Evolutionary conservation across 1,139 yeast species (phyloP), one percentile per base, ranked within the genome.

Genomic region (Lodderomyces parapsilosis): DNA sequence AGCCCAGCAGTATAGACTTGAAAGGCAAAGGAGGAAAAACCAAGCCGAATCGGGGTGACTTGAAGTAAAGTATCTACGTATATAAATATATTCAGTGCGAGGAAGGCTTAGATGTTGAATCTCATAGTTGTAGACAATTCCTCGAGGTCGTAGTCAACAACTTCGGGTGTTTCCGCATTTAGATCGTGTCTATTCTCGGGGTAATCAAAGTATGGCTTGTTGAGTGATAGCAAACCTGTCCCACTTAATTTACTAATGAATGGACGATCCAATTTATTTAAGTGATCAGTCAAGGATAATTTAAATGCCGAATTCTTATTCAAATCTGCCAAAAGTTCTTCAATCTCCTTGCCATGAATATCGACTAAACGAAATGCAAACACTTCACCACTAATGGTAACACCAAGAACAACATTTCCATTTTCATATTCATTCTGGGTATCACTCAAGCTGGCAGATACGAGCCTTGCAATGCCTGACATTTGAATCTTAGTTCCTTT

Each of bases 241-340:
- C 78, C 78, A 23, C 68, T 65, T 10, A 68, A 54, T 45, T 71
- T 72, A 33, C 65, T 65, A 2, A 48, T 40, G 48, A 71, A 71
- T 2, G 77, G 74, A 15, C 65, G 53, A 36, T 58, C 62, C 46
- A 69, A 56, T 37, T 60, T 58, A 8, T 59, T 58, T 9, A 56
- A 33, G 19, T 38, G 34, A 8, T 42, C 33, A 9, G 13, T 37
- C 30, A 42, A 34, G 5, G 34, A 17, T 8, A 37, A 17, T 2
- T 42, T 11, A 11, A 15, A 31, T 3, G 38, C 19, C 17, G 19
- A 32, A 7, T 28, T 35, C n/a, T n/a, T 27, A 20, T 38, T 28
- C 14, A 41, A 33, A 2, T 31, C 15, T 13, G 18, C 11, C 6
- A 39, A n/a, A 13, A 65, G 40, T 0, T 47, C 43, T 1, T 36